Evolutionary conservation across 345 rosid species (phyloP).

Genomic region (Eucalyptus caleyi): DNA sequence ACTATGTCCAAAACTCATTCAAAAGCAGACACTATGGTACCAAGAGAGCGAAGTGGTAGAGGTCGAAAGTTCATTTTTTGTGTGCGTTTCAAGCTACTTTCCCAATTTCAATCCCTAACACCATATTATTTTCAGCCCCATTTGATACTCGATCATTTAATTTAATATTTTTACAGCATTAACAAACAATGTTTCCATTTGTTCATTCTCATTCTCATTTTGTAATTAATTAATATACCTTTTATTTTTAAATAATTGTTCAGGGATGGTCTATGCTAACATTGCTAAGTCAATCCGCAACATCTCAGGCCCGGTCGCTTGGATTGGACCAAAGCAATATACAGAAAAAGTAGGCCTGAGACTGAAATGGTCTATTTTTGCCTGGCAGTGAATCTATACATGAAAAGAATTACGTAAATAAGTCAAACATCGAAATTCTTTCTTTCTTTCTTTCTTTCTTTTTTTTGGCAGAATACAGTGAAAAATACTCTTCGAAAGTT

Average conservation of each 20-base stretch:
- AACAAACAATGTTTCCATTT: neutral
- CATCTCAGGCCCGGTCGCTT: neutral
- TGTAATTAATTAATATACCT: neutral
- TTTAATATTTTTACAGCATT: neutral
- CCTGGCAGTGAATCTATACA: neutral
- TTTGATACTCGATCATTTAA: neutral
- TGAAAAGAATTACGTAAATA: neutral
- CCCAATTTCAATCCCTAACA: neutral
- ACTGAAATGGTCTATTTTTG: neutral
- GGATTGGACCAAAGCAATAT: neutral
- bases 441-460: fast-evolving
- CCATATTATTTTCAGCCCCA: neutral
- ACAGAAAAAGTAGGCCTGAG: neutral
- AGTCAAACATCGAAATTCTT: neutral
- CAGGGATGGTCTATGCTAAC: neutral
- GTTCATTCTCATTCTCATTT: neutral
- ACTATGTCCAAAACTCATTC: neutral
- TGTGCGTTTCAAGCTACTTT: neutral
- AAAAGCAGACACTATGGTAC: too few species aligned
- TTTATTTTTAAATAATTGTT: neutral
- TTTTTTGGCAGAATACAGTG: neutral
- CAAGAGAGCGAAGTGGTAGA: neutral
- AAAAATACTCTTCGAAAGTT: neutral
- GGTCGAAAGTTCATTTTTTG: neutral
- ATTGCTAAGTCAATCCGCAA: neutral